Base-by-base conservation (phyloP, 1,284 basidiomycete genomes). In the Amylostereum chailletii region DNA sequence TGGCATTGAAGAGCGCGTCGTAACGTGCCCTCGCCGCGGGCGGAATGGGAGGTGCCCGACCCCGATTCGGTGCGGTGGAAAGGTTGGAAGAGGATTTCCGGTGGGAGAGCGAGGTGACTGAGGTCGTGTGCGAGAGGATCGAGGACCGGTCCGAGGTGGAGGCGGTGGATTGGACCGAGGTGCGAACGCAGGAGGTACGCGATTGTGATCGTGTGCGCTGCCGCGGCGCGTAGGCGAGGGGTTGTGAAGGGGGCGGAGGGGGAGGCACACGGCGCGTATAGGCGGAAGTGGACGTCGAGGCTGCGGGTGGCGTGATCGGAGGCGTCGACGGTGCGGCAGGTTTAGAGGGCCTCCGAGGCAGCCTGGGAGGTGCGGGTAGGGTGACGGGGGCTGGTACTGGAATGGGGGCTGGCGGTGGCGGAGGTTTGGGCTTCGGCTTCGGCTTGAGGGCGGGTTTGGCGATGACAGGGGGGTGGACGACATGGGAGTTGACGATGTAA, bases 21-120 rank as follows among this genome's bases (percentile, higher is more conserved):
- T 88, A 90, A 5, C 87, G 76, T 43, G 65, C 68, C 19, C 78
- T 75, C 4, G 81, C 79, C 2, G 76, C 69, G 7, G 76, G 64
- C 2, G 86, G 86, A 1, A 86, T 71, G 2, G 85, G 85, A 0
- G 83, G 78, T 2, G 78, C 76, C 4, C 83, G 75, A 36, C 56
- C 55, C 1, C 55, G 54, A 49, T 65, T 68, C 1, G 52, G 47
- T 33, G 53, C 57, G 46, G 49, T 46, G 26, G 49, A 50, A 49
- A 51, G 54, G 45, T 57, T 58, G 52, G 54, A 42, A 59, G 42
- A 68, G 69, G 57, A 19, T 19, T 19, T 19, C 19, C 19, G 19
- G 19, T 19, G 19, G 19, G 19, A 84, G 31, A 74, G 70, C 46
- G 71, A 71, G 11, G 66, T 70, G 5, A 19, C 19, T 19, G 46